Evolutionary conservation across 257 asterid species (phyloP), one percentile per base, ranked within the genome.

Genomic region (Fraxinus anomala): DNA sequence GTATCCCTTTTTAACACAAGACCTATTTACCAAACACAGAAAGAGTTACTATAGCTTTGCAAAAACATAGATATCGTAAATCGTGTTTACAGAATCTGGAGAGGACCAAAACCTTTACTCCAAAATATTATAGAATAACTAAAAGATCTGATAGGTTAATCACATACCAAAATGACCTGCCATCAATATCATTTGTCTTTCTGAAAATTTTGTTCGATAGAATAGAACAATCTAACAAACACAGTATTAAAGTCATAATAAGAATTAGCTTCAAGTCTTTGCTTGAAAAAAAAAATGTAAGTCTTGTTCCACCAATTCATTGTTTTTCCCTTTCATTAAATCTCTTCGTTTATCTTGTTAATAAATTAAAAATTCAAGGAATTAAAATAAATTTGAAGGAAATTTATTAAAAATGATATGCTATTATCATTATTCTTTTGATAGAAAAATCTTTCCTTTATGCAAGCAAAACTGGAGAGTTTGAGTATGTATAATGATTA

Each of bases 1-100:
- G 83, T 91, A 94, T 74, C 97, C 97, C 77, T 94, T 94, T 73
- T 89, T 89, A 76, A 94, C 92, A 73, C 99, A 96, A 30, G 98
- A 93, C 96, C 99, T 96, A 74, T 67, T 67, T 61, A 75, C 36
- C 7, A 63, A 23, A 63, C 33, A 63, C 7, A 2, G 69, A 24
- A 1, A 63, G 33, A 54, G 26, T n/a, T n/a, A 54, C 4, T 6
- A 54, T 19, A 23, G n/a, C 23, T 54, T 54, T 6, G 65, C 65
- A 54, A 19, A 19, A 54, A 17, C 65, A 54, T 54, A 54, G 6
- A 54, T 54, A 5, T 5, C 26, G 2, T 42, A 19, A 54, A 19
- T 54, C 36, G 24, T 3, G 17, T 23, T 63, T 63, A 19, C 17
- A 24, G 30, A 59, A 8, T 24, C 34, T 12, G 12, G 26, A 24